Percentiles rank a stretch among this genome's conserved stretches.
phyloP scores from a whole-genome alignment of 2,329 filamentous ascomycete species.

The Fusarium verticillioides region DNA sequence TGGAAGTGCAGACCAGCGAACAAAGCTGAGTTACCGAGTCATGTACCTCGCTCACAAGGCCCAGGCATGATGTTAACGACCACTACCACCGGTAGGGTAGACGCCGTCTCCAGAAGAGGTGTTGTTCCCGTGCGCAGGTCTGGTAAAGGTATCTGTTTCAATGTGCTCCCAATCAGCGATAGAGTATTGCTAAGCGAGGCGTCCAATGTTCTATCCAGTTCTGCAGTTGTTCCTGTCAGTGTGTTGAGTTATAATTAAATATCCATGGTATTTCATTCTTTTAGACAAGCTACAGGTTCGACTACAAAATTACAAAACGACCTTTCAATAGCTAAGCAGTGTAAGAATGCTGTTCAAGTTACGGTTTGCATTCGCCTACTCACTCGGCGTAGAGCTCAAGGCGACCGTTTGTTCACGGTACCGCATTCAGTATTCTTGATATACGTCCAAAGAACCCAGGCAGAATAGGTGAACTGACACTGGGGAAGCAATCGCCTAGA shows the following conservation, averaged over 20 bases:
- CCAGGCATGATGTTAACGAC: background rate
- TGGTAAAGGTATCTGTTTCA: no score
- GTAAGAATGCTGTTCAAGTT: background rate
- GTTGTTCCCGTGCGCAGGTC: background rate
- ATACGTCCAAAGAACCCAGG: rapidly evolving
- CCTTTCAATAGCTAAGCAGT: no score
- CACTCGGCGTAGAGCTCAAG: rapidly evolving
- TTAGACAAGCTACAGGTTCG: no score
- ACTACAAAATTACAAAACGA: no score
- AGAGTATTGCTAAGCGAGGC: no score
- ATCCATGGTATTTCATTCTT: rapidly evolving
- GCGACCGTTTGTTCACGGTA: background rate
- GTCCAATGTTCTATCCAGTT: no score
- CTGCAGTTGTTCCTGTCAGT: rapidly evolving
- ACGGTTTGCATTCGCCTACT: rapidly evolving
- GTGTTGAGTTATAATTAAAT: rapidly evolving
- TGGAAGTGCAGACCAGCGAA: background rate
- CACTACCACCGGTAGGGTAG: background rate
- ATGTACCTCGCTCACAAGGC: no score
- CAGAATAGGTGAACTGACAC: rapidly evolving
- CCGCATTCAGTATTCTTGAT: rapidly evolving
- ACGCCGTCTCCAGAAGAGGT: rapidly evolving
- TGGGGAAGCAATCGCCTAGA: background rate
- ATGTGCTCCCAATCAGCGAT: no score
- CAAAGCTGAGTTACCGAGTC: background rate